These are phyloP conservation scores for Iris pallida DNA, from an alignment of 116 monocot species.

Conservation along the genomic window DNA sequence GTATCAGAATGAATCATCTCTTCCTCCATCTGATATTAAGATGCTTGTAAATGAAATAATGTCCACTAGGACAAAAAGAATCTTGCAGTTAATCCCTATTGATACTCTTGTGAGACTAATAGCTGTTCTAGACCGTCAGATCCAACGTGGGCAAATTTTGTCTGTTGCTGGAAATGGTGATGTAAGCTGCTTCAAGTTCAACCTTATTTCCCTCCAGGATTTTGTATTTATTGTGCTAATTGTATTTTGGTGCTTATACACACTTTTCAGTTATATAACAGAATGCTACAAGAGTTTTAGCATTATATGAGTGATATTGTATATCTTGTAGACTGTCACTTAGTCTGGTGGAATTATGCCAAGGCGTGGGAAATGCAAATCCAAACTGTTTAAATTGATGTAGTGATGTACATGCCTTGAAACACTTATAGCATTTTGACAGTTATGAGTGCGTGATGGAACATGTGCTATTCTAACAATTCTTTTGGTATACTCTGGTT, in stretches of 20 bases:
- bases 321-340: background rate
- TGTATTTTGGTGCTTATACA: background rate
- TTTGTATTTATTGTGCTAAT: background rate
- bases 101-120: conserved; percentile 68
- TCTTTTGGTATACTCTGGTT: too few species aligned
- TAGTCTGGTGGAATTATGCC: too few species aligned
- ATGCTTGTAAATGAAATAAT: conserved; percentile 70
- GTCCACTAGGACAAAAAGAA: conserved; percentile 59
- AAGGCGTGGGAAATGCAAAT: too few species aligned
- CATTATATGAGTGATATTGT: too few species aligned
- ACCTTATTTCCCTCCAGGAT: background rate
- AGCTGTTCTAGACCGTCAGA: conserved; percentile 76
- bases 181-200: conserved; percentile 45
- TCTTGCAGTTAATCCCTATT: conserved; percentile 67
- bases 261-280: background rate
- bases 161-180: conserved; percentile 62
- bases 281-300: background rate
- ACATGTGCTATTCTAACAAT: too few species aligned
- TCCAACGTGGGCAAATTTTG: conserved; percentile 75
- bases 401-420: too few species aligned
- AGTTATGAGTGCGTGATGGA: too few species aligned
- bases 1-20: too few species aligned
- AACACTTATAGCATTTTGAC: too few species aligned
- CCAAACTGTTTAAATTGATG: too few species aligned
- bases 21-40: conserved; percentile 66